Evolutionary conservation across 2,329 filamentous ascomycete genomes (phyloP), one percentile per base, ranked within the genome.

Genomic region (Apiospora sp.): DNA sequence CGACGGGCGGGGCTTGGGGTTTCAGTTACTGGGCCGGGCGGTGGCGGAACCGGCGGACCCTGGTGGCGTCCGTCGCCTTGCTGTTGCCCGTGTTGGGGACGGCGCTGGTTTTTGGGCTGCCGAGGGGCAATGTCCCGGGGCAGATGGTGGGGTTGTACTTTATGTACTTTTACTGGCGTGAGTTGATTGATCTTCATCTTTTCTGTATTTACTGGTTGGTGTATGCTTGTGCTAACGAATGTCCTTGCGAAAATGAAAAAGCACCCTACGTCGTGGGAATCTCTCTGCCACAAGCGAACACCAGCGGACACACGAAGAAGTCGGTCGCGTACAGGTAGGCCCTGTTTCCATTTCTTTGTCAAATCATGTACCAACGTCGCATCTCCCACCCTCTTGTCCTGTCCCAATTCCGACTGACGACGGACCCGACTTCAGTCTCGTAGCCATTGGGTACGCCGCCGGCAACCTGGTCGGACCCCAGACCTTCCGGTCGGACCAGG

Each of bases 381-480:
- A 41, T 41, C 37, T 41, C 37, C 8, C 37, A 10, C 5, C 37
- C 37, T 41, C 37, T 41, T 41, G 16, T 44, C 43, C 7, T n/a
- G 34, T 14, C 27, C 1, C 37, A 1, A 41, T 1, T 67, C 37
- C 24, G 5, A 48, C 30, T 19, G 5, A 43, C 37, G 19, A 30
- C 8, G 6, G 10, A 10, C 22, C 14, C 37, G 7, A 10, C 16
- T 22, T 49, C 34, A 71, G 81, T 34, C 80, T 83, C 34, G 77
- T 84, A 3, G 81, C 81, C 49, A 81, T 85, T 48, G 83, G 81
- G 4, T 85, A 82, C 72, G 81, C 81, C 3, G 79, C 83, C 1
- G 82, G 82, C 4, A 84, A 84, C 72, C 74, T 85, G 1, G 84
- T 85, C 69, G 84, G 83, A 0, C 83, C 83, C 1, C 83, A 84